Evolutionary conservation across 2,329 filamentous ascomycete species (phyloP).

Genomic region (Periconia sp.): DNA sequence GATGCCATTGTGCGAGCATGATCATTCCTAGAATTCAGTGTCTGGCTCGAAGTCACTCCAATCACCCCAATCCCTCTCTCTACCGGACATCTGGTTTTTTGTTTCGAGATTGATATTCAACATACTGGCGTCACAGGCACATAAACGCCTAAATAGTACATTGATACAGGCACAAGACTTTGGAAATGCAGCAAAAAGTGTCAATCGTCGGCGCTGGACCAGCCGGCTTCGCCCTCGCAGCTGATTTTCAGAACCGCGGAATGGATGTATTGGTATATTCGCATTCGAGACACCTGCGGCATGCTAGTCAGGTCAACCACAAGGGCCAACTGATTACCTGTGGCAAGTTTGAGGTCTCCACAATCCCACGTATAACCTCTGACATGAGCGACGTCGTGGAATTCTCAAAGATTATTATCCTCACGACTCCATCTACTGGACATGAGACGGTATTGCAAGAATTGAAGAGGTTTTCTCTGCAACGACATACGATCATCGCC

Average conservation of each 20-base stretch:
- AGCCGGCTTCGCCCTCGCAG: slow-evolving; percentile 1
- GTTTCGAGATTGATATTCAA: too few relatives aligned
- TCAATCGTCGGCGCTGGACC: slow-evolving; percentile 2
- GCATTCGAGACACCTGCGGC: not conserved
- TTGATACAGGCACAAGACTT: too few relatives aligned
- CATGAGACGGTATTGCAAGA: slow-evolving; percentile 12
- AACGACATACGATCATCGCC: slow-evolving; percentile 21
- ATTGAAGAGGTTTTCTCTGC: slow-evolving; percentile 6
- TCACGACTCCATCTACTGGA: slow-evolving; percentile 17
- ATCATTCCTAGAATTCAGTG: too few relatives aligned
- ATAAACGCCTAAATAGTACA: too few relatives aligned
- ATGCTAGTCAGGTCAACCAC: not conserved
- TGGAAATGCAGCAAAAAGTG: not conserved
- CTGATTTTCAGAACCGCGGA: not conserved
- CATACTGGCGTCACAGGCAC: too few relatives aligned
- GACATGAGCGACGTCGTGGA: slow-evolving; percentile 24
- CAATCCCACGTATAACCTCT: not conserved
- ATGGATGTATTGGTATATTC: slow-evolving; percentile 1
- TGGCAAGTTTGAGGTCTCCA: not conserved
- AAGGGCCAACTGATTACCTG: not conserved
- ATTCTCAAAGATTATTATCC: slow-evolving; percentile 25
- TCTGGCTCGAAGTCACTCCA: too few relatives aligned
- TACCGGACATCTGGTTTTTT: too few relatives aligned
- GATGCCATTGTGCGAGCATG: too few relatives aligned
- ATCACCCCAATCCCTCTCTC: too few relatives aligned